Base-by-base conservation (phyloP, 768 basidiomycete genomes). In the Pleurotus eryngii region DNA sequence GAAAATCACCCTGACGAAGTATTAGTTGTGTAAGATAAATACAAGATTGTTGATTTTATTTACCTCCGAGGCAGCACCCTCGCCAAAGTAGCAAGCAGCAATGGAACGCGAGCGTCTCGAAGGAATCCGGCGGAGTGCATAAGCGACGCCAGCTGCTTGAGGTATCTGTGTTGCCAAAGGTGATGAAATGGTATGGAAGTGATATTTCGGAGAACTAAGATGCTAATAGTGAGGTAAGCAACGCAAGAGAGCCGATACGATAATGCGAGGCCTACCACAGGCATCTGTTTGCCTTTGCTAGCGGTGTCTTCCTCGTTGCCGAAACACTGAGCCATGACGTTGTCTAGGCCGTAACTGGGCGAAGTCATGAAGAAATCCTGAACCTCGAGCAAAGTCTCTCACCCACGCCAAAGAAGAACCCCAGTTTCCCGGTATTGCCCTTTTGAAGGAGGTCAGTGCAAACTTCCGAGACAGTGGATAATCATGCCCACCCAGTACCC, bases 341-440 rank as follows among this genome's bases (percentile, higher is more conserved):
- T 74, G 63, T 93, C 84, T 17, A 95, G 68, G 15, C 82, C 76
- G 67, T 90, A 96, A 9, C 51, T 42, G 38, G 2, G 12, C 15
- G 11, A 22, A 18, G 39, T 40, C 26, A 40, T 15, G 5, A 45
- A 22, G n/a, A 54, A 26, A 14, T 14, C 18, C 35, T n/a, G 14
- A 17, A 24, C 39, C 37, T 22, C n/a, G 24, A n/a, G 37, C 30
- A 35, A 40, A 40, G 15, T 39, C 12, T 17, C 39, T 15, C 42
- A 54, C 18, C 87, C 91, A 40, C 95, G 83, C 87, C 92, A 95
- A 1, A 96, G 74, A 6, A 97, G 78, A 4, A 95, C 94, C 43
- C 92, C 95, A 76, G 92, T 85, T 77, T 92, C 93, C 55, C 92
- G 89, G 65, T 98, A 98, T 78, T 98, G 95, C 48, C 87, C 89